phyloP scores from a whole-genome alignment of 176 grass and related monocot genomes.

The Paspalum vaginatum region DNA sequence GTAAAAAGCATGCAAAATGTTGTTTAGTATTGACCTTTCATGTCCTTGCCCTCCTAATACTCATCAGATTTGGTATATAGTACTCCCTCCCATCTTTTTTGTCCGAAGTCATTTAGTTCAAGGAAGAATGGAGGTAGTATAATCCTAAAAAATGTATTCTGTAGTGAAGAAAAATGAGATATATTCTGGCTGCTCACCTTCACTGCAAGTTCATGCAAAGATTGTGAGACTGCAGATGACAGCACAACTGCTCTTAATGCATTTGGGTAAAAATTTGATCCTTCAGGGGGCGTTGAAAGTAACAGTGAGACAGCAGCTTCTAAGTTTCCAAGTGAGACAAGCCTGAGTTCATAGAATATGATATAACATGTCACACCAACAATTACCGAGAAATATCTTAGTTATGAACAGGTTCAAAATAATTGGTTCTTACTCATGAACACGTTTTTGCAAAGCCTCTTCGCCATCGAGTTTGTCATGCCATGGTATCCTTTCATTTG shows the following conservation, averaged over 20 bases:
- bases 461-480: slow-evolving; percentile 92
- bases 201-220: slow-evolving; percentile 99
- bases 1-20: slow-evolving; percentile 13
- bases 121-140: not conserved
- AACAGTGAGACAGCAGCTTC: slow-evolving; percentile 89
- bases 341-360: slow-evolving; percentile 51
- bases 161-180: not conserved
- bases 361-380: slow-evolving; percentile 28
- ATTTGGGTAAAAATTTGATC: slow-evolving; percentile 96
- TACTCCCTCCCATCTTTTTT: no score
- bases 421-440: slow-evolving; percentile 87
- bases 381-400: slow-evolving; percentile 27
- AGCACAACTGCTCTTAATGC: slow-evolving; percentile 96
- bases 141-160: not conserved
- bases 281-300: slow-evolving; percentile 95
- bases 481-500: slow-evolving; percentile 97
- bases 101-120: no score
- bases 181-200: slow-evolving; percentile 61
- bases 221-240: slow-evolving; percentile 89
- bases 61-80: not conserved
- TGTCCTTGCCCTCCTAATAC: not conserved
- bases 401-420: slow-evolving; percentile 27
- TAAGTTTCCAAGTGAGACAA: slow-evolving; percentile 92
- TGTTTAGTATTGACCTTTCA: slow-evolving; percentile 19
- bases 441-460: slow-evolving; percentile 95